These are phyloP conservation scores for Puccinellia tenuiflora DNA, from an alignment of 176 grass and related monocot species.

Conservation along the genomic window DNA sequence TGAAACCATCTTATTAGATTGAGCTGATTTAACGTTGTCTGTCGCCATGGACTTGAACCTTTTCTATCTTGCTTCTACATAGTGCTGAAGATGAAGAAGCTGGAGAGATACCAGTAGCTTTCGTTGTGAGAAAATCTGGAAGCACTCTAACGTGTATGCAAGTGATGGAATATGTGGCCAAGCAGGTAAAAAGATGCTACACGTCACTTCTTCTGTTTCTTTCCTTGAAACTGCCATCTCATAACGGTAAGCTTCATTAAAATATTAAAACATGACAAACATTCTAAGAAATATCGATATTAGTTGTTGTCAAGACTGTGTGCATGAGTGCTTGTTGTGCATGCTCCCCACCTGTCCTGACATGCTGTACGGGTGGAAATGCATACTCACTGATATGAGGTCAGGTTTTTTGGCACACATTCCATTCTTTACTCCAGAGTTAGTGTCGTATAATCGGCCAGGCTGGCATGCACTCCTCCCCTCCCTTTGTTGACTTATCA, in stretches of 20 bases:
- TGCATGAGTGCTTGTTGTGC: constrained; percentile 4
- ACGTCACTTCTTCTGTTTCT: neutral
- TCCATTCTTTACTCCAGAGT: neutral
- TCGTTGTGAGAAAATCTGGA: constrained; percentile 66
- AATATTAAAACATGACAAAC: neutral
- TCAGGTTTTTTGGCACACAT: constrained; percentile 27
- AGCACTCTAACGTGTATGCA: constrained; percentile 54
- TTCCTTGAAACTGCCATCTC: neutral
- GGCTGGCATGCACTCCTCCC: constrained; percentile 20
- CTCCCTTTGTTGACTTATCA: constrained; percentile 32
- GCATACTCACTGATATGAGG: constrained; percentile 12
- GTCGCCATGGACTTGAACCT: neutral
- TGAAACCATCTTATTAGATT: too few species aligned
- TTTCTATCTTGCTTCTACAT: neutral
- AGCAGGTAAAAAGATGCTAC: constrained; percentile 52
- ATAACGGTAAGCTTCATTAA: neutral
- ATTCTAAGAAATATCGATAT: constrained; percentile 4
- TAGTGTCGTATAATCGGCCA: neutral
- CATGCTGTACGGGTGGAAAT: neutral
- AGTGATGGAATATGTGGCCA: constrained; percentile 74
- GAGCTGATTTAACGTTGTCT: too few species aligned
- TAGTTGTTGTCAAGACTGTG: neutral
- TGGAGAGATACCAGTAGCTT: constrained; percentile 93
- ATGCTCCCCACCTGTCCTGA: constrained; percentile 34
- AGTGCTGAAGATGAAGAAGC: constrained; percentile 73